These are phyloP conservation scores for Rhododendron williamsianum DNA, from an alignment of 148 eudicot genomes.

Conservation along the genomic window DNA sequence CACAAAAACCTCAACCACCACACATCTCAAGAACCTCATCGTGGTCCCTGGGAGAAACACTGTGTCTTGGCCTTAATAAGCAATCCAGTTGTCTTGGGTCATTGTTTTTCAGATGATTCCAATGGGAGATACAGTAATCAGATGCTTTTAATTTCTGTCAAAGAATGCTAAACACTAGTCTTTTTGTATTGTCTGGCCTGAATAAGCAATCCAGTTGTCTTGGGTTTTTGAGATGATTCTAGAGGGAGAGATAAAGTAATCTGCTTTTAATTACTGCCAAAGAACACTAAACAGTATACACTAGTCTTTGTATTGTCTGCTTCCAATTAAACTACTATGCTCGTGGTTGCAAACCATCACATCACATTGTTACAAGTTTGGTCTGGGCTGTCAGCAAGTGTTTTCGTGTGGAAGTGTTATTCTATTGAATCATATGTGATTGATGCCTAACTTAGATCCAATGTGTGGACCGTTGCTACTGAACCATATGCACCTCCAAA, in stretches of 20 bases:
- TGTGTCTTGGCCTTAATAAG: background rate
- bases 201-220: background rate
- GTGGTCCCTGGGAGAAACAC: background rate
- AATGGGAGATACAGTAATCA: background rate
- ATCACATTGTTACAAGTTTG: slow-evolving; percentile 15
- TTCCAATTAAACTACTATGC: background rate
- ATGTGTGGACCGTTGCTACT: background rate
- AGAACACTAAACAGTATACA: background rate
- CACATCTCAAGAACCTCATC: background rate
- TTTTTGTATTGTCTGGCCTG: background rate
- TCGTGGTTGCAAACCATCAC: background rate
- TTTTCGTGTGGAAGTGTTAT: background rate
- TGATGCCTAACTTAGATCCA: slow-evolving; percentile 4
- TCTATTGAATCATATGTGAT: background rate
- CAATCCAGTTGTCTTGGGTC: background rate
- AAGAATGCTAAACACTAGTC: background rate
- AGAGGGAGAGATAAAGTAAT: background rate
- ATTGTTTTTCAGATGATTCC: background rate
- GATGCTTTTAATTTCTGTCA: background rate
- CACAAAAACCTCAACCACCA: background rate
- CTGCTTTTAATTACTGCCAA: background rate
- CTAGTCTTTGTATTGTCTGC: background rate
- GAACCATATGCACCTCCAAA: background rate
- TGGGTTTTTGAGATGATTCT: background rate
- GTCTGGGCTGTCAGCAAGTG: slow-evolving; percentile 1